These are phyloP conservation scores for Glonium stellatum DNA, from an alignment of 495 filamentous ascomycete genomes.

Conservation along the genomic window DNA sequence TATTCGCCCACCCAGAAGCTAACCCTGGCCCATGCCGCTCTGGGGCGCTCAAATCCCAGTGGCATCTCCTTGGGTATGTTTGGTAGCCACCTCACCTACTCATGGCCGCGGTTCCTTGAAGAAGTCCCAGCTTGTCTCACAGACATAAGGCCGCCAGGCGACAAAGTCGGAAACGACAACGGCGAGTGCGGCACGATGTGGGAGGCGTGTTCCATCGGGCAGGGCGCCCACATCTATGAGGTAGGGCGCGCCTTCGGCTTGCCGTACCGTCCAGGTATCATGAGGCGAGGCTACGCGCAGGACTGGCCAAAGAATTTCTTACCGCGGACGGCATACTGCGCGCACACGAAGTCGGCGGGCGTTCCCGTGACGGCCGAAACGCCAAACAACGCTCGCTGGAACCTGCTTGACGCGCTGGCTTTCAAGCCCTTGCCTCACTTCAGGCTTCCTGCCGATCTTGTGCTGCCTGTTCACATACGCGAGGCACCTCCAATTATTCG, in stretches of 20 bases:
- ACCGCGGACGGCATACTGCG: conserved; percentile 17
- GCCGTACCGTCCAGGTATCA: conserved; percentile 37
- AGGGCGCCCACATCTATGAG: conserved; percentile 41
- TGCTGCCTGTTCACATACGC: conserved; percentile 6
- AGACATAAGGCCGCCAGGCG: conserved; percentile 30
- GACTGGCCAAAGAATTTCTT: conserved; percentile 39
- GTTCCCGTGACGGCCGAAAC: conserved; percentile 10
- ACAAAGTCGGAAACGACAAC: conserved; percentile 39
- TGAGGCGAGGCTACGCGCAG: conserved; percentile 37
- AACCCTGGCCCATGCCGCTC: conserved; percentile 40
- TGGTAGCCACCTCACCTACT: conserved; percentile 43
- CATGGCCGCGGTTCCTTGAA: conserved; percentile 45
- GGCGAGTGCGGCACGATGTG: conserved; percentile 38
- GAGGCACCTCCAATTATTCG: not conserved
- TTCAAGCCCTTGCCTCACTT: conserved; percentile 38
- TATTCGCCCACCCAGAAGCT: conserved; percentile 35
- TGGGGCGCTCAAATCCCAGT: conserved; percentile 38
- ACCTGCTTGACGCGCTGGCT: conserved; percentile 33
- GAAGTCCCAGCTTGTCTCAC: conserved; percentile 38
- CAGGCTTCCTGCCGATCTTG: conserved; percentile 31
- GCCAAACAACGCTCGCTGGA: conserved; percentile 35
- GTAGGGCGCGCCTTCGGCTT: conserved; percentile 40
- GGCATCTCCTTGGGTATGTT: conserved; percentile 44
- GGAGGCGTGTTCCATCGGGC: conserved; percentile 39
- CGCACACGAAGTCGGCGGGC: conserved; percentile 9